A percentile compares a stretch with the other conserved stretches of the same genome.
phyloP scores from a whole-genome alignment of 169 alveolate species.

The Plasmodium knowlesi region DNA sequence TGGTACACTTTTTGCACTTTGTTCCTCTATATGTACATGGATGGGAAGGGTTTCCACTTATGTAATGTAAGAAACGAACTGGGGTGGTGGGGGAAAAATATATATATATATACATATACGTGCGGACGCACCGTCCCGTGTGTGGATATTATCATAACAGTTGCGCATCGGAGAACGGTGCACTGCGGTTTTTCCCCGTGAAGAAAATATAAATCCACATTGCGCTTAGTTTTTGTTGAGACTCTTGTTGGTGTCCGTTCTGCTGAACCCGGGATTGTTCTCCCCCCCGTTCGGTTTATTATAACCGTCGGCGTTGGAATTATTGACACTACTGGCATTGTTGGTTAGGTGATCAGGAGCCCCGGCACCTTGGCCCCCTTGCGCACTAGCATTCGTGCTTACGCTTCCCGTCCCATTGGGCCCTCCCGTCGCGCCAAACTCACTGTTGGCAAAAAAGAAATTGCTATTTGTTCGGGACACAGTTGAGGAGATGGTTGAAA shows the following conservation, averaged over 20 bases:
- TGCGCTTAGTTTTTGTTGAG: not conserved
- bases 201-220: not conserved
- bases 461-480: constrained; percentile 60
- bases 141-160: not conserved
- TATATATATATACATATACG: not conserved
- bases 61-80: not conserved
- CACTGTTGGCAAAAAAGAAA: constrained; percentile 57
- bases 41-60: not conserved
- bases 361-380: not conserved
- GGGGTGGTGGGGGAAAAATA: not conserved
- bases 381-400: not conserved
- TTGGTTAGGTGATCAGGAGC: not conserved
- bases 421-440: not conserved
- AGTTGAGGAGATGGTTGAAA: constrained; percentile 60
- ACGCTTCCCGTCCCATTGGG: not conserved
- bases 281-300: not conserved
- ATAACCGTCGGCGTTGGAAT: not conserved
- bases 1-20: not conserved
- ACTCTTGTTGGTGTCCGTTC: not conserved
- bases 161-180: not conserved
- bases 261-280: not conserved
- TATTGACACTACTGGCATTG: not conserved
- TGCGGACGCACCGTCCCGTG: not conserved
- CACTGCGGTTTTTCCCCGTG: not conserved
- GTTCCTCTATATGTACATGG: not conserved